Base-by-base conservation (phyloP, 2,329 filamentous ascomycete genomes). In the Botrytis sinoallii region DNA sequence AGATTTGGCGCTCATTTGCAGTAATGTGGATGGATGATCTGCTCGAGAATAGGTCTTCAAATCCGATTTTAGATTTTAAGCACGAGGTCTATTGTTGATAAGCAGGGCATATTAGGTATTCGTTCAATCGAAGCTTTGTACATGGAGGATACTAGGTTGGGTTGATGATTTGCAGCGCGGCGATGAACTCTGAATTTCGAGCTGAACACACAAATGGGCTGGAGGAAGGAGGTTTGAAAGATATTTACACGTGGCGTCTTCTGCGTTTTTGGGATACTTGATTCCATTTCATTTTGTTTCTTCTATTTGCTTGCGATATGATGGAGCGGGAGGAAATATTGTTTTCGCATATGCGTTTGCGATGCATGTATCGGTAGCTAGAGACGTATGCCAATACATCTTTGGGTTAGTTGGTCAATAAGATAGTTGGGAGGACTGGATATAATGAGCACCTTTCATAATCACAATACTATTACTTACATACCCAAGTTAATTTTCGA, bases 1-100 rank as follows among this genome's bases (percentile, higher is more conserved):
- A 57, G 66, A 32, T 72, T 72, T 35, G 70, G 70, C 14, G 63
- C 64, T 0, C 71, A 72, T 68, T 69, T 72, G 42, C 71, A 72
- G 12, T 68, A 64, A 29, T 16, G 4, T 42, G n/a, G 25, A 6
- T 14, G 35, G 32, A 6, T 14, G 20, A n/a, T 32, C 25, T 9
- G 48, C 25, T 46, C 29, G 38, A 60, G 46, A n/a, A n/a, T 10
- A 48, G 10, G 40, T 29, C n/a, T 42, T 42, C 25, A 18, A 42
- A 18, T 32, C 38, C 3, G 5, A 9, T 29, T 68, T 68, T 57
- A 3, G n/a, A 32, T 57, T 9, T 57, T 10, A 18, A 42, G 35
- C 4, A 32, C 3, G 38, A 4, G 14, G 7, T 69, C 22, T 42
- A 57, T n/a, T 0, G 25, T 42, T 10, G 18, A 22, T 7, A 6